Evolutionary conservation across 2,329 filamentous ascomycete genomes (phyloP).

Genomic region (Pyricularia grisea): DNA sequence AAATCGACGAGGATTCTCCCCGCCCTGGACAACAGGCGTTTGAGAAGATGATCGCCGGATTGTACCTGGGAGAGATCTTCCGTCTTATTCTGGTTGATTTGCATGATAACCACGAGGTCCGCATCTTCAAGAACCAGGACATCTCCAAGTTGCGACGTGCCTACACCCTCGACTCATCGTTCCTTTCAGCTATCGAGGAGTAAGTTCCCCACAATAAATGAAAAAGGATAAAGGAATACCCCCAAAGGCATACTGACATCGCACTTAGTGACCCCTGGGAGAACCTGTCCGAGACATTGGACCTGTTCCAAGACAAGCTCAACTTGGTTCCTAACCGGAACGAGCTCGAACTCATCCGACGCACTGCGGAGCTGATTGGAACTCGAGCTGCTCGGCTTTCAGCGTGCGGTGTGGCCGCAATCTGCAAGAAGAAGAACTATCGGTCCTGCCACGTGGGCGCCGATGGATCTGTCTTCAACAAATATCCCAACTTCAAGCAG

Average conservation of each 20-base stretch:
- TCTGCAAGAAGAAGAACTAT: slow-evolving; percentile 93
- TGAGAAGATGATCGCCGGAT: slow-evolving; percentile 94
- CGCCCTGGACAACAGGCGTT: slow-evolving; percentile 91
- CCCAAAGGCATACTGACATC: background rate
- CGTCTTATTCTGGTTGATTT: slow-evolving; percentile 78
- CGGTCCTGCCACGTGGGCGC: slow-evolving; percentile 86
- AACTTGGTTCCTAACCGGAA: slow-evolving; percentile 59
- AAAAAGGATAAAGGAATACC: background rate
- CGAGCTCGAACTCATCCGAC: slow-evolving; percentile 83
- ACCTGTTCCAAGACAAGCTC: slow-evolving; percentile 72
- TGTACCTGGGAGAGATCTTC: slow-evolving; percentile 93
- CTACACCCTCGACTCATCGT: slow-evolving; percentile 86
- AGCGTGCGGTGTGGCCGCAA: slow-evolving; percentile 89
- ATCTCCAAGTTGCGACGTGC: slow-evolving; percentile 71
- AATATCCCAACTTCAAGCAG: slow-evolving; percentile 96
- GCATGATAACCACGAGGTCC: slow-evolving; percentile 63
- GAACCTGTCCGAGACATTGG: slow-evolving; percentile 82
- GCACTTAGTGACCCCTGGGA: slow-evolving; percentile 72
- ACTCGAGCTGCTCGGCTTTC: slow-evolving; percentile 89
- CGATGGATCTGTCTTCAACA: slow-evolving; percentile 97
- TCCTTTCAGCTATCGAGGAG: slow-evolving; percentile 89
- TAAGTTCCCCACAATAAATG: slow-evolving; percentile 26
- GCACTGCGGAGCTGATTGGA: slow-evolving; percentile 86
- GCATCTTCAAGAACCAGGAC: slow-evolving; percentile 79
- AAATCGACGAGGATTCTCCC: slow-evolving; percentile 84